These are phyloP conservation scores for Pinus tabuliformis DNA, from an alignment of 75 land plant genomes.

Conservation along the genomic window DNA sequence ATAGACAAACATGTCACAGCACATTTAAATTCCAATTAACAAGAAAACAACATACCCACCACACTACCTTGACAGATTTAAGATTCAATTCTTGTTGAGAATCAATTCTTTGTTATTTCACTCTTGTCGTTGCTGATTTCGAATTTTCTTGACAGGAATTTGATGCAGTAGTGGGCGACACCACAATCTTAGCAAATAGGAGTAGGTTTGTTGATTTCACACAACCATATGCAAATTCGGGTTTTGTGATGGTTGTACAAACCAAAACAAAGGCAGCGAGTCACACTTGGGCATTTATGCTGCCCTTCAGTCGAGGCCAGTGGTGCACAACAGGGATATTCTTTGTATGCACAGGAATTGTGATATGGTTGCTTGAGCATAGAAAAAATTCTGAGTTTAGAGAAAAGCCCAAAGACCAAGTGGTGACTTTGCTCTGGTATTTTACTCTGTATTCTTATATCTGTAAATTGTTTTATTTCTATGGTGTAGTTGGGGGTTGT, in stretches of 20 bases:
- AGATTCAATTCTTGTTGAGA: not conserved
- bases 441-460: not conserved
- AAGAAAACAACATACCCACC: too few species aligned
- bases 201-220: constrained; percentile 23
- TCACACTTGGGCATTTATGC: constrained; percentile 50
- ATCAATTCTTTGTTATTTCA: not conserved
- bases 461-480: too few species aligned
- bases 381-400: constrained; percentile 39
- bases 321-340: constrained; percentile 35
- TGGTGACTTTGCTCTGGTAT: constrained; percentile 27
- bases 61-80: too few species aligned
- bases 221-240: constrained; percentile 19
- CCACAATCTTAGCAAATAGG: constrained; percentile 15
- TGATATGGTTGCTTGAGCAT: constrained; percentile 32
- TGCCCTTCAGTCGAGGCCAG: constrained; percentile 32
- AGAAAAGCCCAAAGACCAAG: constrained; percentile 24
- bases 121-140: not conserved
- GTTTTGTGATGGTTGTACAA: constrained; percentile 12
- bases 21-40: too few species aligned
- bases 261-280: not conserved
- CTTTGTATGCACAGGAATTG: constrained; percentile 36
- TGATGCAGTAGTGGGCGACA: constrained; percentile 28
- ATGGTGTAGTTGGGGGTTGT: too few species aligned
- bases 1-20: too few species aligned
- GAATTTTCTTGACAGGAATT: constrained; percentile 1